Base-by-base conservation (phyloP, 495 filamentous ascomycete genomes). In the Aspergillus heteromorphus region DNA sequence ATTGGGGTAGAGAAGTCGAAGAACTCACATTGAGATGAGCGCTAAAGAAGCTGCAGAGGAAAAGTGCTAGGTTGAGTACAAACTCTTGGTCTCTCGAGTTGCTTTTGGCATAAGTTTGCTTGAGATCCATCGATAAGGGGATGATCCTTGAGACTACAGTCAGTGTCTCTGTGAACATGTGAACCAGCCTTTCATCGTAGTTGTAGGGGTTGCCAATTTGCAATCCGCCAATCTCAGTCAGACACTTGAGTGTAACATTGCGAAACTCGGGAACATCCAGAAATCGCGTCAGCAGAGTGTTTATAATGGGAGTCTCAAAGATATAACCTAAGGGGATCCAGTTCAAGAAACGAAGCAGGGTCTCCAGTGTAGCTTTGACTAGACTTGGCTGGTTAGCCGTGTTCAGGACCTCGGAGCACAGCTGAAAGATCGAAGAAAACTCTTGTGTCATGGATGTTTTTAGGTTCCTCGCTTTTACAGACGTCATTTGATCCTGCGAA, bases 311-410 rank as follows among this genome's bases (percentile, higher is more conserved):
- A 0, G 92, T 97, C 73, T 99, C 95, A 66, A 99, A 97, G 57
- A 99, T 96, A 70, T 96, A 99, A 16, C 95, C 93, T 29, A 99
- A 73, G 0, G 93, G 95, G 53, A 97, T 99, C 93, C 93, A 97
- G 73, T 96, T 99, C 66, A 97, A 83, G 65, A 99, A 99, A 34
- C 92, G 86, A 29, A 99, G 80, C 14, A 99, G 78, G 0, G 93
- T 97, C 70, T 97, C 91, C 40, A 99, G 75, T 0, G 93, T 97
- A 19, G 91, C 90, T 72, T 92, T 96, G 70, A 97, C 85, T 17
- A 97, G 77, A 67, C 83, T 95, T 19, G 88, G 80, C 69, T 96
- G 89, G 56, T 86, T 89, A 2, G 92, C 93, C 25, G 86, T 91
- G 60, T 83, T 88, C 52, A 99, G 76, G 38, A 97, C 88, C 68